Percentiles rank a stretch among this genome's conserved stretches.
phyloP scores from a whole-genome alignment of 371 early-diverging fungal genomes.

The Catenaria anguillulae region DNA sequence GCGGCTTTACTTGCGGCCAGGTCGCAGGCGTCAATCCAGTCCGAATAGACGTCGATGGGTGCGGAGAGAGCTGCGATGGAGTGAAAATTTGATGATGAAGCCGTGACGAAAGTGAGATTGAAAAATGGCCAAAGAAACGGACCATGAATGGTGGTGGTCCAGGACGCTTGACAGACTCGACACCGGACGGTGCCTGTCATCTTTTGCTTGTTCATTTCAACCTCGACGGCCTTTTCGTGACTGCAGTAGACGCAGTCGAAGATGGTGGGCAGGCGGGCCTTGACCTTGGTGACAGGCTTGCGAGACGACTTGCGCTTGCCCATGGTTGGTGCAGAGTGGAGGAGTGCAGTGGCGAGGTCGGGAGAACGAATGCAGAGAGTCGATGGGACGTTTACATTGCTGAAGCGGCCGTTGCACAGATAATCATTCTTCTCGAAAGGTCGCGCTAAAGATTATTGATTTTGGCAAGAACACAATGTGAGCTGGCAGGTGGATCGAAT shows the following conservation, averaged over 20 bases:
- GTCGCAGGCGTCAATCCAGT: slow-evolving; percentile 54
- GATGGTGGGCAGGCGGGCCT: slow-evolving; percentile 54
- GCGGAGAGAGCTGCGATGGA: slow-evolving; percentile 19
- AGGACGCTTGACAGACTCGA: slow-evolving; percentile 54
- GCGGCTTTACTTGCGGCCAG: neutral
- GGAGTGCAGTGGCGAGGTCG: too few species aligned
- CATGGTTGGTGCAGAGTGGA: too few species aligned
- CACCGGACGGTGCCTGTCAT: slow-evolving; percentile 52
- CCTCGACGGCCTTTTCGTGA: slow-evolving; percentile 65
- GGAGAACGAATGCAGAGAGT: too few species aligned
- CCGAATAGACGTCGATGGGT: slow-evolving; percentile 46
- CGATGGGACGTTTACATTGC: too few species aligned
- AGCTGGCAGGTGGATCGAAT: too few species aligned
- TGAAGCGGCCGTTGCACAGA: too few species aligned
- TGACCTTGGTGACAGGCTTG: slow-evolving; percentile 51
- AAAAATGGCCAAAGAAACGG: neutral
- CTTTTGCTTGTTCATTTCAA: slow-evolving; percentile 45
- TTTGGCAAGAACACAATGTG: too few species aligned
- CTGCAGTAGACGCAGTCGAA: slow-evolving; percentile 85
- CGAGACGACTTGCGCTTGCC: slow-evolving; percentile 78
- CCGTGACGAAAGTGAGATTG: neutral
- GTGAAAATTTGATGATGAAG: neutral
- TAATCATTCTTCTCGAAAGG: too few species aligned
- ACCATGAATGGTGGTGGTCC: slow-evolving; percentile 51
- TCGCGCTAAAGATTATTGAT: too few species aligned